Evolutionary conservation across 2,329 filamentous ascomycete species (phyloP).

Genomic region (Fusarium sp.): DNA sequence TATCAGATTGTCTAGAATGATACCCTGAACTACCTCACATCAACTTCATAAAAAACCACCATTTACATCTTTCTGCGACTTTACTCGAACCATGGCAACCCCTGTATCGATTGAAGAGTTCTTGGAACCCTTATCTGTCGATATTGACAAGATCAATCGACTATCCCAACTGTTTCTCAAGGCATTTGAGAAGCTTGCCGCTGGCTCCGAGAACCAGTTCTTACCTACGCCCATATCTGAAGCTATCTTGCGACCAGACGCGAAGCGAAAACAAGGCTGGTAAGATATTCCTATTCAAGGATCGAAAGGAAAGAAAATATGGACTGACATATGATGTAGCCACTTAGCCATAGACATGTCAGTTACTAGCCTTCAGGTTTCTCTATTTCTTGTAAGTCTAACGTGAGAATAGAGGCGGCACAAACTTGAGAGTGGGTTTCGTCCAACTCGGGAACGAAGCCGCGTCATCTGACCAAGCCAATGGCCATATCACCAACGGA

Average conservation of each 20-base stretch:
- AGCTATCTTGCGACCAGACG: slow-evolving; percentile 60
- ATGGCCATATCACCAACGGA: slow-evolving; percentile 15
- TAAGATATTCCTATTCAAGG: slow-evolving; percentile 47
- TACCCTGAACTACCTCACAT: slow-evolving; percentile 10
- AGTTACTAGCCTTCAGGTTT: slow-evolving; percentile 40
- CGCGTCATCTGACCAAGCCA: slow-evolving; percentile 5
- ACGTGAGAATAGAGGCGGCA: slow-evolving; percentile 67
- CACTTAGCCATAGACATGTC: slow-evolving; percentile 73
- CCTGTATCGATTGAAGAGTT: slow-evolving; percentile 51
- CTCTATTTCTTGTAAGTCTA: slow-evolving; percentile 1
- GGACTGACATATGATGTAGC: slow-evolving; percentile 47
- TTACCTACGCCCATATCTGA: slow-evolving; percentile 69
- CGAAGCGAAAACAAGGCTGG: slow-evolving; percentile 55
- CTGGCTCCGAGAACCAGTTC: slow-evolving; percentile 63
- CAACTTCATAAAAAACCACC: background rate
- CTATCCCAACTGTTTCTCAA: slow-evolving; percentile 58
- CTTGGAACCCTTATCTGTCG: slow-evolving; percentile 59
- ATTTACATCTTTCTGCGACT: background rate
- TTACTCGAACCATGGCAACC: slow-evolving; percentile 17
- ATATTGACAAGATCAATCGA: slow-evolving; percentile 53
- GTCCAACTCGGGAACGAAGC: slow-evolving; percentile 63
- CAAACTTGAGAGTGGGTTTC: slow-evolving; percentile 74
- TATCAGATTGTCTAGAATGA: slow-evolving; percentile 9
- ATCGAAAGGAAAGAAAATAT: background rate
- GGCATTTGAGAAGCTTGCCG: slow-evolving; percentile 60